A percentile compares a stretch with the other conserved stretches of the same genome.
These are phyloP conservation scores for Neurospora sp. DNA, from an alignment of 495 filamentous ascomycete genomes.

Conservation along the genomic window DNA sequence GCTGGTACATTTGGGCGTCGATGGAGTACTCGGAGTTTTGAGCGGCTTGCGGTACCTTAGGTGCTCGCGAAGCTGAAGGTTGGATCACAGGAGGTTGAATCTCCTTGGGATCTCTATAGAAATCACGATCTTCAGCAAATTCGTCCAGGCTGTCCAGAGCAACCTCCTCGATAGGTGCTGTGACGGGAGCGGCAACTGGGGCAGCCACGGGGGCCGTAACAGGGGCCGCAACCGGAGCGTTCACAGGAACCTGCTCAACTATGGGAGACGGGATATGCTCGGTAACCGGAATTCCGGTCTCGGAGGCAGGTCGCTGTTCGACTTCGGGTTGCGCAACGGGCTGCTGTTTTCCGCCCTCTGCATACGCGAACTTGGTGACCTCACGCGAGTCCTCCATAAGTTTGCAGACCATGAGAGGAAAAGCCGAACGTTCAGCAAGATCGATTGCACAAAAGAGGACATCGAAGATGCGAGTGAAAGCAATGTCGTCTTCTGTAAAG, in stretches of 20 bases:
- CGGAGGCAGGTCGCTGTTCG: neutral
- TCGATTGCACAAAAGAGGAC: constrained; percentile 15
- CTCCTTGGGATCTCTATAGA: constrained; percentile 5
- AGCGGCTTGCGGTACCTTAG: neutral
- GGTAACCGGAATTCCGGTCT: neutral
- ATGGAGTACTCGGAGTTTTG: constrained; percentile 17
- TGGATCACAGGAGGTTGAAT: neutral
- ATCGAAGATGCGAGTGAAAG: constrained; percentile 14
- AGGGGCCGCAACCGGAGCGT: neutral
- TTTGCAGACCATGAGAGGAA: constrained; percentile 11
- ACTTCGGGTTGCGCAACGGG: neutral
- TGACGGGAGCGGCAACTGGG: neutral
- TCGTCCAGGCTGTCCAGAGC: constrained; percentile 12
- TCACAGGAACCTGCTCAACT: neutral
- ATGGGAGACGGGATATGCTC: neutral
- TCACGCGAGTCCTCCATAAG: constrained; percentile 4
- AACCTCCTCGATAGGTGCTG: neutral
- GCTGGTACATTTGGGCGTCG: constrained; percentile 27
- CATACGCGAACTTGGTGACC: constrained; percentile 14
- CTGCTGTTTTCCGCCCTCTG: constrained; percentile 13
- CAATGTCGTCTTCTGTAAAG: constrained; percentile 12
- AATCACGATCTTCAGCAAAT: constrained; percentile 19
- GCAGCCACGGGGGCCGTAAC: neutral
- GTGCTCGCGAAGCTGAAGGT: neutral
- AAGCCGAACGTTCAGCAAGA: constrained; percentile 12